Percentiles rank a stretch among this genome's conserved stretches.
phyloP scores from a whole-genome alignment of 2,329 filamentous ascomycete species.

The Sporothrix schenckii region DNA sequence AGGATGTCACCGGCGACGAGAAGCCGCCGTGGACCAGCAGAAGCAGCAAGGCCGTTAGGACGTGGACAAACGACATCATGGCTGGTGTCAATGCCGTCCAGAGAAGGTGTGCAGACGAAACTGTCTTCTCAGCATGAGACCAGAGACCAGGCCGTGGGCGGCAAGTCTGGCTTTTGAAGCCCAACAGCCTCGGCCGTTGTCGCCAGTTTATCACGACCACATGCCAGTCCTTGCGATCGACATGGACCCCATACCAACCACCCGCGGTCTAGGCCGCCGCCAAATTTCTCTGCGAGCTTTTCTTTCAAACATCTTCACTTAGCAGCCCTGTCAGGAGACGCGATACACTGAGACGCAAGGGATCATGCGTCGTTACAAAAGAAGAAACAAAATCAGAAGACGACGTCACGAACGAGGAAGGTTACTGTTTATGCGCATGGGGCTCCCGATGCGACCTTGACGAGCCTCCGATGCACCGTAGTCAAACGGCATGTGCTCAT shows the following conservation, averaged over 20 bases:
- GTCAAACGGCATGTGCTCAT: too few relatives aligned
- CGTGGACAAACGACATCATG: constrained; percentile 14
- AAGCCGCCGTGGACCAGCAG: neutral
- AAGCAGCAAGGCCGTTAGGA: neutral
- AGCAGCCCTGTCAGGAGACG: neutral
- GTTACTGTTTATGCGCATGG: too few relatives aligned
- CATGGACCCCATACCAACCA: constrained; percentile 2
- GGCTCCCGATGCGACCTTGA: neutral
- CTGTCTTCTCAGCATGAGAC: too few relatives aligned
- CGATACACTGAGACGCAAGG: neutral
- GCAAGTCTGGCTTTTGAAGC: neutral
- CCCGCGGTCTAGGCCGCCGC: neutral
- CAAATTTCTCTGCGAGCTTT: neutral
- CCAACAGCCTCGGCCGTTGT: neutral
- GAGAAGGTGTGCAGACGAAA: too few relatives aligned
- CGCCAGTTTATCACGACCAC: neutral
- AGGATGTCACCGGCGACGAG: neutral
- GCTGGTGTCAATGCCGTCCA: neutral
- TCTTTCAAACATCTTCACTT: neutral
- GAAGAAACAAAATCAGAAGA: neutral
- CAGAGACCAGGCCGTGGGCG: too few relatives aligned
- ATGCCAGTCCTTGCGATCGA: constrained; percentile 6
- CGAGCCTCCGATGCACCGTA: neutral
- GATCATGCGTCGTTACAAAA: neutral
- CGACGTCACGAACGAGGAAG: too few relatives aligned